phyloP scores from a whole-genome alignment of 768 basidiomycete species.

The Tylopilus subfusipes region DNA sequence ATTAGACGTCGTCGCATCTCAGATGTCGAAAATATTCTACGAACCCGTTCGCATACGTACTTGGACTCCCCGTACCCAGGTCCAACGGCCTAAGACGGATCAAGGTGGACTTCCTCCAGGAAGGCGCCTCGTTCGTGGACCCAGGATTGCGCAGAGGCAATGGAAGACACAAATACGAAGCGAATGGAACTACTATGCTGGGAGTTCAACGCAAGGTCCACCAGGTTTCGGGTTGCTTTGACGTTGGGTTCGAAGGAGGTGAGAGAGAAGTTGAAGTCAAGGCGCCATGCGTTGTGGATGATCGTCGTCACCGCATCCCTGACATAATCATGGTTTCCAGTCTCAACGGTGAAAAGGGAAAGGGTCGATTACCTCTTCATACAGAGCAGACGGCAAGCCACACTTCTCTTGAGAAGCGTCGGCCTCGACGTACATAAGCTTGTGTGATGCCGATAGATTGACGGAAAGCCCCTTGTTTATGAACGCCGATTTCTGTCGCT shows the following conservation, averaged over 20 bases:
- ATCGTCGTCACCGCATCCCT: neutral
- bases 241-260: slow-evolving; percentile 32
- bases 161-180: slow-evolving; percentile 27
- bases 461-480: neutral
- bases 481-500: neutral
- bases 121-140: slow-evolving; percentile 12
- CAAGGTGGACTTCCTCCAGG: slow-evolving; percentile 33
- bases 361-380: neutral
- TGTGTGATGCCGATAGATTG: neutral
- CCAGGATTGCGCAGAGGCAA: slow-evolving; percentile 20
- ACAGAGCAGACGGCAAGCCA: neutral
- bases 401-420: neutral
- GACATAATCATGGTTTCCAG: neutral
- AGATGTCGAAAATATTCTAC: neutral
- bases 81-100: slow-evolving; percentile 28
- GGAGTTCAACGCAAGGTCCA: slow-evolving; percentile 34
- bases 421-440: neutral
- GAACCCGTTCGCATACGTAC: slow-evolving; percentile 25
- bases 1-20: neutral
- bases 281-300: neutral
- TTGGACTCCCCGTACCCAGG: slow-evolving; percentile 37
- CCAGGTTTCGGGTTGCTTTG: slow-evolving; percentile 29
- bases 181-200: slow-evolving; percentile 6
- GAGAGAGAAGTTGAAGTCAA: slow-evolving; percentile 27
- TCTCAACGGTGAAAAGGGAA: neutral